phyloP scores from a whole-genome alignment of 78 protist genomes.

The Emiliania huxleyi region DNA sequence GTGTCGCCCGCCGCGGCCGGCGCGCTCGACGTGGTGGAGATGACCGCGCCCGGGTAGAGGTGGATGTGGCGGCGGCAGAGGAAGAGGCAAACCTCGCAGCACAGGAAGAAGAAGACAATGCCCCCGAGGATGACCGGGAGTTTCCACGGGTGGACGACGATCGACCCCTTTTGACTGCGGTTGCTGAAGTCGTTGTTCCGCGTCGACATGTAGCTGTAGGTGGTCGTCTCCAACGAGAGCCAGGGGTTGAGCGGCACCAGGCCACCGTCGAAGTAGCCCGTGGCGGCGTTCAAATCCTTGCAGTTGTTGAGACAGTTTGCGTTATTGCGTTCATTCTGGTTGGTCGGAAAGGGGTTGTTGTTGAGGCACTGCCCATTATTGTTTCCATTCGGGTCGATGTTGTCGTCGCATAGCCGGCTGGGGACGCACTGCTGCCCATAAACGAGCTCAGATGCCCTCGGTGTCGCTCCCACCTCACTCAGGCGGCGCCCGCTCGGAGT shows the following conservation, averaged over 20 bases:
- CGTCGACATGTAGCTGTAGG: conserved; percentile 77
- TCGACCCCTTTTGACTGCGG: conserved; percentile 79
- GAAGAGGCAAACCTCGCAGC: not conserved
- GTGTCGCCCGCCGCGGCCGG: not conserved
- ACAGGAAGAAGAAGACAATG: not conserved
- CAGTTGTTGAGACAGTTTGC: conserved; percentile 76
- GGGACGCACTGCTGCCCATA: too few relatives aligned
- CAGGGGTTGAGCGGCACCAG: conserved; percentile 57
- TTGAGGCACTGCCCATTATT: too few relatives aligned
- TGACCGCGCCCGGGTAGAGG: not conserved
- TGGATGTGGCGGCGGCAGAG: not conserved
- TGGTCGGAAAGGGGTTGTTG: too few relatives aligned
- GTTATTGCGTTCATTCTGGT: too few relatives aligned
- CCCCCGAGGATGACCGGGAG: not conserved
- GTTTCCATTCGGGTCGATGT: conserved; percentile 47
- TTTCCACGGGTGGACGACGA: conserved; percentile 20
- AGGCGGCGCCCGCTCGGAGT: too few relatives aligned
- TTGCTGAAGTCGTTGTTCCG: conserved; percentile 92
- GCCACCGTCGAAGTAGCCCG: conserved; percentile 66
- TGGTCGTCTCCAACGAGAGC: conserved; percentile 51
- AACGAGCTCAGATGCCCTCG: too few relatives aligned
- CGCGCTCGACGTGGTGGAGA: too few relatives aligned
- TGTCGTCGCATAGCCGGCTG: conserved; percentile 13
- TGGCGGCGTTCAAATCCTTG: conserved; percentile 65
- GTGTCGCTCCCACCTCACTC: too few relatives aligned